Evolutionary conservation across 441 rosid species (phyloP).

Genomic region (Populus trichocarpa): DNA sequence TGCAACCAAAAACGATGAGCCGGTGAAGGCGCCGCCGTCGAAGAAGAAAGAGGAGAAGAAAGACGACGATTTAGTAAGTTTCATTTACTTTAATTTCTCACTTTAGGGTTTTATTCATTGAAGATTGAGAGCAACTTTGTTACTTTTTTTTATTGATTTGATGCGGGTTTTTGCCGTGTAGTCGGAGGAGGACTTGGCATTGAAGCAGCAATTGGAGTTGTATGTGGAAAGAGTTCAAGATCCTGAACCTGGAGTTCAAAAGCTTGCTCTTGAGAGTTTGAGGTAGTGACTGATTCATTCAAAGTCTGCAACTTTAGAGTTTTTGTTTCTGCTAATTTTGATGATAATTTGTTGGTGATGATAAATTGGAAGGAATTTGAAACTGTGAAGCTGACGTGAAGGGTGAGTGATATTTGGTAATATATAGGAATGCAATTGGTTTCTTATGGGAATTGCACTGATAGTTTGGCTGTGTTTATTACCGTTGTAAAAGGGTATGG

Average conservation of each 20-base stretch:
- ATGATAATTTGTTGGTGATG: no score
- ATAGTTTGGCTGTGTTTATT: neutral
- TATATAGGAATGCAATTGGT: no score
- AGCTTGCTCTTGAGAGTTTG: constrained; percentile 86
- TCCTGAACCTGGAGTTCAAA: constrained; percentile 79
- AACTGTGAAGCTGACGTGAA: no score
- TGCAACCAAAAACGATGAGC: no score
- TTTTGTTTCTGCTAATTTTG: no score
- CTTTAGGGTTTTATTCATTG: neutral
- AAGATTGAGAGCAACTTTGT: neutral
- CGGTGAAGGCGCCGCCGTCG: no score
- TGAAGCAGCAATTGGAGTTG: constrained; percentile 89
- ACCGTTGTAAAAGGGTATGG: neutral
- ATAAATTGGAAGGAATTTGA: no score
- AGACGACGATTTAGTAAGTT: no score
- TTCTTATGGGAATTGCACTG: neutral
- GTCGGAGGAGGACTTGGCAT: constrained; percentile 93
- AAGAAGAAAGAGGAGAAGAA: no score
- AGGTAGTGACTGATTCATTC: constrained; percentile 38
- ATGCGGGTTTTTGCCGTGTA: constrained; percentile 24
- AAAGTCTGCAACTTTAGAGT: neutral
- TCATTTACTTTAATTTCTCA: no score
- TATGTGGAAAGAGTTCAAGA: constrained; percentile 95
- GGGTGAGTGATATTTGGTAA: no score
- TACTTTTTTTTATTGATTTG: neutral